A percentile compares a stretch with the other conserved stretches of the same genome.
Conservation (phyloP, 257 asterid species). For the Verbena officinalis region DNA sequence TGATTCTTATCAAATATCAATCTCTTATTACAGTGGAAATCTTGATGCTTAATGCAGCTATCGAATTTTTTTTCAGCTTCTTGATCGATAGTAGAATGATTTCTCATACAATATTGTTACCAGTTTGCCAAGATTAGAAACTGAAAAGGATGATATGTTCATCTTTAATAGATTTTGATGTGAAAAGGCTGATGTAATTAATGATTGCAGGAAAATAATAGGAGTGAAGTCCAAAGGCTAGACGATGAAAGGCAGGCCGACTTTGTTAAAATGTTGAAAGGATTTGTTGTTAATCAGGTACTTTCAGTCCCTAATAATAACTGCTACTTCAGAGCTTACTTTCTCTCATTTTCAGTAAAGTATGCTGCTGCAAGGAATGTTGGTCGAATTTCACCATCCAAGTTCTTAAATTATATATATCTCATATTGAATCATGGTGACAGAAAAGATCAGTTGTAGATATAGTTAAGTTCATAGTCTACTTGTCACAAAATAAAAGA, state of each 20-base stretch:
- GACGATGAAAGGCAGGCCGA: constrained; percentile 72
- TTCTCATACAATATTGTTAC: too few relatives aligned
- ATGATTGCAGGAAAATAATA: constrained; percentile 81
- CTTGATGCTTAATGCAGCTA: too few relatives aligned
- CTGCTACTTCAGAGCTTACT: background rate
- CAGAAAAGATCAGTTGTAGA: too few relatives aligned
- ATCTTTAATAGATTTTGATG: constrained; percentile 9
- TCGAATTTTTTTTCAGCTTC: too few relatives aligned
- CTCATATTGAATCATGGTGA: constrained; percentile 9
- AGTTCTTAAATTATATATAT: background rate
- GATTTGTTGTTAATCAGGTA: constrained; percentile 87
- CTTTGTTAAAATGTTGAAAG: constrained; percentile 85
- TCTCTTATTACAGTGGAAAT: too few relatives aligned
- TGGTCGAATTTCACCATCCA: constrained; percentile 1
- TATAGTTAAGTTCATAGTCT: too few relatives aligned
- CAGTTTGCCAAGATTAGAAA: too few relatives aligned
- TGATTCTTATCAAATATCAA: too few relatives aligned
- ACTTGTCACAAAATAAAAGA: too few relatives aligned
- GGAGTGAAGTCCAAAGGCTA: constrained; percentile 78
- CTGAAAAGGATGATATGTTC: background rate
- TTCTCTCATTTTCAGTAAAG: constrained; percentile 13
- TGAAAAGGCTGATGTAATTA: constrained; percentile 20
- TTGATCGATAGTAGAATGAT: too few relatives aligned
- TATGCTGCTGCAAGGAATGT: background rate
- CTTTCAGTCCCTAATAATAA: constrained; percentile 12